A percentile compares a stretch with the other conserved stretches of the same genome.
Evolutionary conservation across 257 asterid genomes (phyloP).

Genomic region (Asclepias syriaca): DNA sequence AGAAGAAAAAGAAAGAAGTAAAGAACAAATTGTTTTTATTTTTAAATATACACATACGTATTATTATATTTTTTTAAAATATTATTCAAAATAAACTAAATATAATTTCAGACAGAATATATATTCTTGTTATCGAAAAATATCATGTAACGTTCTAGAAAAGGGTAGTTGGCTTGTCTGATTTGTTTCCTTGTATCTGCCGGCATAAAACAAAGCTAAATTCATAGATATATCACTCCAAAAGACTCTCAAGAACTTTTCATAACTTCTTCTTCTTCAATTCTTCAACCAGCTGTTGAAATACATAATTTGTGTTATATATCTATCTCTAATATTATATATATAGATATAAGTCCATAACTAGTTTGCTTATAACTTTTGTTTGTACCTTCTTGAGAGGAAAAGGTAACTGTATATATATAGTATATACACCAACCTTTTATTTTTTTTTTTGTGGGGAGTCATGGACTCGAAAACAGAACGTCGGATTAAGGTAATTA

Average conservation of each 20-base stretch:
- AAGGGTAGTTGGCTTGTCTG: background rate
- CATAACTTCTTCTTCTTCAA: background rate
- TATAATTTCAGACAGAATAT: no score
- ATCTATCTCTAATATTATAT: no score
- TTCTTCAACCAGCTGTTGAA: background rate
- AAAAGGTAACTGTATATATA: background rate
- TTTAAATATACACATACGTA: no score
- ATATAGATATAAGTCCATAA: background rate
- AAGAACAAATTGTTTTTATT: no score
- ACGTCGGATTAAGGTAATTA: constrained; percentile 37
- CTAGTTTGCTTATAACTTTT: background rate
- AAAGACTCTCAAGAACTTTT: background rate
- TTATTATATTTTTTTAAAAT: no score
- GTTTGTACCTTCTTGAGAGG: background rate
- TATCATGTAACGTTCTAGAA: background rate
- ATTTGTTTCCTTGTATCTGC: background rate
- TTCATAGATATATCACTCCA: constrained; percentile 3
- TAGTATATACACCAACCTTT: background rate
- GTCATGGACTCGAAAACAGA: constrained; percentile 31
- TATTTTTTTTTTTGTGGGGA: no score
- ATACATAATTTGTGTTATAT: background rate
- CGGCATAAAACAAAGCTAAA: background rate
- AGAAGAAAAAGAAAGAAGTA: no score
- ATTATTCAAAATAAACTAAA: no score
- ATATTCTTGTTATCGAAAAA: no score